A percentile compares a stretch with the other conserved stretches of the same genome.
phyloP scores from a whole-genome alignment of 805 yeast genomes.

The Teunomyces lycoperdinae region DNA sequence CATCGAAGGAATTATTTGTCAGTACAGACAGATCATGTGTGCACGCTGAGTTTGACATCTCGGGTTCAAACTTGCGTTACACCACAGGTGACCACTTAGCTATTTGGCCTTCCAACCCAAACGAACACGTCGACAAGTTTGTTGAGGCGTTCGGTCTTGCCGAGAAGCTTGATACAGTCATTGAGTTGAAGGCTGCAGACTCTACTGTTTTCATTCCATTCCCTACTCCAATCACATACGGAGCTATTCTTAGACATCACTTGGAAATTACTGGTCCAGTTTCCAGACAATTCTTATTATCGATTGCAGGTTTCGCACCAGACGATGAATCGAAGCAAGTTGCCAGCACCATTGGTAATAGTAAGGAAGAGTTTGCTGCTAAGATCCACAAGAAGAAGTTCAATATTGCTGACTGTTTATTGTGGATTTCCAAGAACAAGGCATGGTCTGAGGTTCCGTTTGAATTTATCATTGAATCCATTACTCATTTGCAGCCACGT shows the following conservation, averaged over 20 bases:
- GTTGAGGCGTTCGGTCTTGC: constrained; percentile 59
- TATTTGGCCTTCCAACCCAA: constrained; percentile 87
- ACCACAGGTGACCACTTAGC: constrained; percentile 97
- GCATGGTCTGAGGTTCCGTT: constrained; percentile 83
- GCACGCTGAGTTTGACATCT: constrained; percentile 84
- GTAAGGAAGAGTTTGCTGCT: constrained; percentile 65
- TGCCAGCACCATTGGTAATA: constrained; percentile 55
- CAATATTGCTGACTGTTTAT: constrained; percentile 75
- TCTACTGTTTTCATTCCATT: constrained; percentile 61
- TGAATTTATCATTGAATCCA: constrained; percentile 75
- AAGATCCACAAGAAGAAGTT: constrained; percentile 59
- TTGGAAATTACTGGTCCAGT: constrained; percentile 91
- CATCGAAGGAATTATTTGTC: constrained; percentile 68
- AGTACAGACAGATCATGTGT: constrained; percentile 70
- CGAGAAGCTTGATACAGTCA: constrained; percentile 51
- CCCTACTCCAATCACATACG: constrained; percentile 86
- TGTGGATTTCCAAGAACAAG: constrained; percentile 55
- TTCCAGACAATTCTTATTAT: constrained; percentile 79
- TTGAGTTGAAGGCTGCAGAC: constrained; percentile 68
- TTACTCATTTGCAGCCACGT: constrained; percentile 86
- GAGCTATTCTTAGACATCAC: constrained; percentile 78
- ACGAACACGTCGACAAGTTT: constrained; percentile 69
- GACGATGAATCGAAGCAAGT: constrained; percentile 49
- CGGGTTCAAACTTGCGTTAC: constrained; percentile 72
- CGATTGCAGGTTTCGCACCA: constrained; percentile 83